Conservation (phyloP, 176 grass and related monocot species). For the Dendrocalamus sinicus region DNA sequence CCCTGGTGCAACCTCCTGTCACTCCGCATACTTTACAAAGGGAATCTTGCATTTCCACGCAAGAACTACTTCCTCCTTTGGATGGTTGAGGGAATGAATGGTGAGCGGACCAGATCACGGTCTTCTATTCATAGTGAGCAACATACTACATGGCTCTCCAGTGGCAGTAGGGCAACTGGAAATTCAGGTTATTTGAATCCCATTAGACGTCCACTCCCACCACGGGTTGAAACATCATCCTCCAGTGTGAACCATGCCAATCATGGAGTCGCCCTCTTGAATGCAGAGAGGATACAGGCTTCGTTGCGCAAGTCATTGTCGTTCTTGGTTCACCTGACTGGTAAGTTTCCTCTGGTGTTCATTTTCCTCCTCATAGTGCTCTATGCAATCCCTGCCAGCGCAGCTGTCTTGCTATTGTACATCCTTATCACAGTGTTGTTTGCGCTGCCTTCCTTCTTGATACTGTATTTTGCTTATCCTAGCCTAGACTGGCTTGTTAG, state of each 20-base stretch:
- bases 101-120: slow-evolving; percentile 51
- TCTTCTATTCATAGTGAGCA: slow-evolving; percentile 37
- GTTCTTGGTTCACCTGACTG: slow-evolving; percentile 69
- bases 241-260: slow-evolving; percentile 33
- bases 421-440: slow-evolving; percentile 70
- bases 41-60: slow-evolving; percentile 71
- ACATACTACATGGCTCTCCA: slow-evolving; percentile 39
- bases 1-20: slow-evolving; percentile 80
- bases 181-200: slow-evolving; percentile 39
- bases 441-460: slow-evolving; percentile 72
- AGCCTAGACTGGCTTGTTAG: slow-evolving; percentile 79
- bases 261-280: slow-evolving; percentile 41
- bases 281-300: slow-evolving; percentile 62
- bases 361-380: slow-evolving; percentile 86
- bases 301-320: slow-evolving; percentile 64
- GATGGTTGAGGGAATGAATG: slow-evolving; percentile 91
- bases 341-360: slow-evolving; percentile 73
- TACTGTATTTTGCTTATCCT: slow-evolving; percentile 83
- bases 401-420: slow-evolving; percentile 60
- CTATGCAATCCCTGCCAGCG: slow-evolving; percentile 81
- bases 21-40: slow-evolving; percentile 71
- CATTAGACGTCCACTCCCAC: slow-evolving; percentile 27
- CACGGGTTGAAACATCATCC: slow-evolving; percentile 32
- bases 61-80: slow-evolving; percentile 92
- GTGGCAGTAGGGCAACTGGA: slow-evolving; percentile 34